phyloP scores from a whole-genome alignment of 352 stramenopile species.

The Phytophthora lateralis region DNA sequence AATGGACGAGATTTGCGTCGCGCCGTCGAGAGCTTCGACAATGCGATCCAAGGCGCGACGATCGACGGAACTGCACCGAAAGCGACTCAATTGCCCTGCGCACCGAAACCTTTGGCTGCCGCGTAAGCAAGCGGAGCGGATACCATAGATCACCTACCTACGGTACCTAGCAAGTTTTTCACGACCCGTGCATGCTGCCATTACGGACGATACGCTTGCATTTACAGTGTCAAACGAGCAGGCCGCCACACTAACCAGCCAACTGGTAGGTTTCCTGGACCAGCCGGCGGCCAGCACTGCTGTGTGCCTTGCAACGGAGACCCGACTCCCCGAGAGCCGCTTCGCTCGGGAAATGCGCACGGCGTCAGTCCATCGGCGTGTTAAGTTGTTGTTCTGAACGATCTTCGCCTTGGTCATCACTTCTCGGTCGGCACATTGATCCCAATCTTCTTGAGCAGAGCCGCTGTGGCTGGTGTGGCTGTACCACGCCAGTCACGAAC shows the following conservation, averaged over 20 bases:
- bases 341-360: slow-evolving; percentile 5
- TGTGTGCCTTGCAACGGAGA: slow-evolving; percentile 2
- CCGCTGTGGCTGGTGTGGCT: slow-evolving; percentile 46
- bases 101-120: slow-evolving; percentile 24
- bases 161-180: background rate
- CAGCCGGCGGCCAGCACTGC: slow-evolving; percentile 17
- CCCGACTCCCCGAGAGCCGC: slow-evolving; percentile 4
- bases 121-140: slow-evolving; percentile 15
- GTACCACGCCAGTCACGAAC: slow-evolving; percentile 15
- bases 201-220: background rate
- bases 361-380: slow-evolving; percentile 1
- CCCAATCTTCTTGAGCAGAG: slow-evolving; percentile 50
- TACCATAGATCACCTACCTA: slow-evolving; percentile 10
- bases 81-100: slow-evolving; percentile 6
- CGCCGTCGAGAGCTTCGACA: slow-evolving; percentile 22
- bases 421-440: slow-evolving; percentile 43
- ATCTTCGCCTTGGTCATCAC: slow-evolving; percentile 9
- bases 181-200: background rate
- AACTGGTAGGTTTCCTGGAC: slow-evolving; percentile 15
- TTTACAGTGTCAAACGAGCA: slow-evolving; percentile 9
- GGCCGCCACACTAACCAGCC: slow-evolving; percentile 1
- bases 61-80: slow-evolving; percentile 25
- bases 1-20: slow-evolving; percentile 27
- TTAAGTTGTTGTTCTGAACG: slow-evolving; percentile 8
- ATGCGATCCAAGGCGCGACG: slow-evolving; percentile 17